Percentiles rank a stretch among this genome's conserved stretches.
Evolutionary conservation across 2,329 filamentous ascomycete genomes (phyloP).

Genomic region (Tolypocladium nubicola): DNA sequence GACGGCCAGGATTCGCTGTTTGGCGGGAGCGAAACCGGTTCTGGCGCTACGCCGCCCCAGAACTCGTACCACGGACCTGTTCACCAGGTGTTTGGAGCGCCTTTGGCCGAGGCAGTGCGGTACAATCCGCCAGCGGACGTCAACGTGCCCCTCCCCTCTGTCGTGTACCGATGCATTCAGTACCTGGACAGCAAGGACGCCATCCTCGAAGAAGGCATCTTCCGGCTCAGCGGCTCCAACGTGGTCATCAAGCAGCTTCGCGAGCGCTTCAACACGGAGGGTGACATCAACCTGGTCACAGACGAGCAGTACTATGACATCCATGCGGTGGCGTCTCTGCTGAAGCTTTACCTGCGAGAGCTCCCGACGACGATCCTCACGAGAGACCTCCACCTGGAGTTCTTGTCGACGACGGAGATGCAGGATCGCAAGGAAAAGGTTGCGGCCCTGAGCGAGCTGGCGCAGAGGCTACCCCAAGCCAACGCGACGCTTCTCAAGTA

Average conservation of each 20-base stretch:
- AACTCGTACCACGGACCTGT: conserved; percentile 41
- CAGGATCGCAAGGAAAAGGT: conserved; percentile 68
- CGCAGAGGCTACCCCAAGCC: conserved; percentile 66
- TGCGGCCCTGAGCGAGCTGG: conserved; percentile 61
- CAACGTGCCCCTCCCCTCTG: conserved; percentile 70
- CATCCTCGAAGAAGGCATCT: conserved; percentile 83
- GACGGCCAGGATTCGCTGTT: conserved; percentile 48
- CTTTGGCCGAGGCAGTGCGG: conserved; percentile 76
- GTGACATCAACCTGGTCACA: conserved; percentile 76
- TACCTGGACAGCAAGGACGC: conserved; percentile 80
- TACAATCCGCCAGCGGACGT: conserved; percentile 65
- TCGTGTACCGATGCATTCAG: conserved; percentile 91
- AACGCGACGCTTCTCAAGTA: conserved; percentile 78
- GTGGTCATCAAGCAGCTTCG: conserved; percentile 83
- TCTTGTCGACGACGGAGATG: conserved; percentile 75
- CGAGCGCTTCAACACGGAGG: conserved; percentile 87
- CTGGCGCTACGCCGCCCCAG: conserved; percentile 31
- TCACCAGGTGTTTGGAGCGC: conserved; percentile 72
- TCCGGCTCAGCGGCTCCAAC: conserved; percentile 93
- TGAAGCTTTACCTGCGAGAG: conserved; percentile 91
- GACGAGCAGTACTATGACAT: conserved; percentile 89
- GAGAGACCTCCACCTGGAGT: conserved; percentile 79
- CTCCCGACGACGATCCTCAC: conserved; percentile 86
- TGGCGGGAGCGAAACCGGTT: conserved; percentile 34
- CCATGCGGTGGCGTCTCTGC: conserved; percentile 84